phyloP scores from a whole-genome alignment of 306 rosid species.

The Begonia fuchsioides region DNA sequence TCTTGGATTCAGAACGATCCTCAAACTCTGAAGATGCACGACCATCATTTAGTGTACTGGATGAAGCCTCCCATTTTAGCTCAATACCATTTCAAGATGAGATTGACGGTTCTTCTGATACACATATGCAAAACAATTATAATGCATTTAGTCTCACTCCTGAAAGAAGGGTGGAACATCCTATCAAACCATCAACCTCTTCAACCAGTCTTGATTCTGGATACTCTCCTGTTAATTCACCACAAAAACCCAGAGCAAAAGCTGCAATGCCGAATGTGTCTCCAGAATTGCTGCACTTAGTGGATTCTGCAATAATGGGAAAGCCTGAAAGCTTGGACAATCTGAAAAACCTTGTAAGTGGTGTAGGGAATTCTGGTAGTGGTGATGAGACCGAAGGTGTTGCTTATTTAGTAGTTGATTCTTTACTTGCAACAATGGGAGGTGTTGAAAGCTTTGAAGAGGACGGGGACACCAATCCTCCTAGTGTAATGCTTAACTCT shows the following conservation, averaged over 20 bases:
- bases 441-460: conserved; percentile 97
- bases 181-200: conserved; percentile 30
- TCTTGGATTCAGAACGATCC: conserved; percentile 24
- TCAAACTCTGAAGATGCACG: conserved; percentile 37
- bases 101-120: conserved; percentile 31
- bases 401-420: conserved; percentile 73
- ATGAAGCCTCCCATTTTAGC: conserved; percentile 26
- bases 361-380: conserved; percentile 56
- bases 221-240: conserved; percentile 48
- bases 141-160: conserved; percentile 25
- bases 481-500: conserved; percentile 95
- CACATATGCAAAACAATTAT: conserved; percentile 25
- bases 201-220: conserved; percentile 41
- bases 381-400: conserved; percentile 58
- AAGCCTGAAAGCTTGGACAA: conserved; percentile 84
- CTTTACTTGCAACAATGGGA: conserved; percentile 97
- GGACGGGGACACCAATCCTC: conserved; percentile 85
- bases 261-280: conserved; percentile 50
- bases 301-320: conserved; percentile 99
- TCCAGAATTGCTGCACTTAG: conserved; percentile 84
- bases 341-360: conserved; percentile 75
- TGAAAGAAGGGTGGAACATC: conserved; percentile 28
- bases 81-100: conserved; percentile 22
- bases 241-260: conserved; percentile 44
- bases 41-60: conserved; percentile 25